phyloP scores from a whole-genome alignment of 2,329 filamentous ascomycete species.

The Colletotrichum tamarilloi region DNA sequence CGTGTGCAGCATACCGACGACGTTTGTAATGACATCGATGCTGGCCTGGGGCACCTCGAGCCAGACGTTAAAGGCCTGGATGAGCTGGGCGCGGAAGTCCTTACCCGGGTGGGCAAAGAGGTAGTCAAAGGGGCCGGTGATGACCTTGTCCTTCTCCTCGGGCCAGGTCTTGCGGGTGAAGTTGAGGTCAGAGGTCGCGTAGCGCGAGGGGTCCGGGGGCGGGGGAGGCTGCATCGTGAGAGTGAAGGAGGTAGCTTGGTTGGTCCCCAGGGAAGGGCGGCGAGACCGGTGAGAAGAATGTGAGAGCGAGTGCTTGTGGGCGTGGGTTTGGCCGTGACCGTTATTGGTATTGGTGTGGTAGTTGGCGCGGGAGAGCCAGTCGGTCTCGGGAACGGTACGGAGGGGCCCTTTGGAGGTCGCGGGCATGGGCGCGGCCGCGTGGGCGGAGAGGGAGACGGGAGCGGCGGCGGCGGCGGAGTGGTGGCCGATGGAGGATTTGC shows the following conservation, averaged over 20 bases:
- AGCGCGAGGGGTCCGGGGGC: slow-evolving; percentile 62
- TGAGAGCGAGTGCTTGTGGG: slow-evolving; percentile 19
- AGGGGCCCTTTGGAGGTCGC: slow-evolving; percentile 55
- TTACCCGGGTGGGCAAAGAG: slow-evolving; percentile 83
- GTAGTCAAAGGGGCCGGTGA: slow-evolving; percentile 85
- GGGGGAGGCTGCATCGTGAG: slow-evolving; percentile 51
- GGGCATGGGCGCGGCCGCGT: slow-evolving; percentile 37
- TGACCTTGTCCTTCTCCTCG: slow-evolving; percentile 79
- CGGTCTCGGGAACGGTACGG: slow-evolving; percentile 67
- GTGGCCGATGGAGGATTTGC: slow-evolving; percentile 72
- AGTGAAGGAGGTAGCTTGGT: slow-evolving; percentile 43
- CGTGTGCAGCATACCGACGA: slow-evolving; percentile 88
- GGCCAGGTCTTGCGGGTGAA: slow-evolving; percentile 71
- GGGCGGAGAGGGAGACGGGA: neutral
- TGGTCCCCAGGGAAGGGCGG: slow-evolving; percentile 36
- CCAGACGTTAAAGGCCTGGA: slow-evolving; percentile 85
- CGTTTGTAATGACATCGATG: slow-evolving; percentile 80
- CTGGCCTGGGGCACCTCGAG: slow-evolving; percentile 77
- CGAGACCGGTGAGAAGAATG: slow-evolving; percentile 23
- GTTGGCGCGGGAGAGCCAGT: slow-evolving; percentile 60
- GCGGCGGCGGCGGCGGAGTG: slow-evolving; percentile 40
- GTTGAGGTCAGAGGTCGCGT: slow-evolving; percentile 66
- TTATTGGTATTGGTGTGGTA: slow-evolving; percentile 48
- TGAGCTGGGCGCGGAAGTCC: slow-evolving; percentile 83
- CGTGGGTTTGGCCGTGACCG: slow-evolving; percentile 3